Evolutionary conservation across 495 filamentous ascomycete genomes (phyloP).

Genomic region (Penicillium waksmanii): DNA sequence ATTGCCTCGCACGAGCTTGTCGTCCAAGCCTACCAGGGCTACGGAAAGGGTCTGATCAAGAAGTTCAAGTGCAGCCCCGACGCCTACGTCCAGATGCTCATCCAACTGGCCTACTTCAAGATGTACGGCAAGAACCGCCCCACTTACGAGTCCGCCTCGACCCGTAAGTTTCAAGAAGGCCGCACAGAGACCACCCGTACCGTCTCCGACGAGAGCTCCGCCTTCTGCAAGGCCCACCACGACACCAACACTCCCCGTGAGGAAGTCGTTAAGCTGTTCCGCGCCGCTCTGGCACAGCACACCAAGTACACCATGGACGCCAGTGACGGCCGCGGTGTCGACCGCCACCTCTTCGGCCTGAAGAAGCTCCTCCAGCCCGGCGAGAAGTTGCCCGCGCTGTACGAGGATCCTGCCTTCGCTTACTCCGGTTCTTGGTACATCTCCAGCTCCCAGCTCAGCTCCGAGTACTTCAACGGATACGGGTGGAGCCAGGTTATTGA

Average conservation of each 20-base stretch:
- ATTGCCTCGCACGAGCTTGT: slow-evolving; percentile 88
- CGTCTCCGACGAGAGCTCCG: slow-evolving; percentile 89
- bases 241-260: slow-evolving; percentile 63
- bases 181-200: slow-evolving; percentile 95
- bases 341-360: slow-evolving; percentile 94
- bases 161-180: slow-evolving; percentile 91
- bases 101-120: slow-evolving; percentile 98
- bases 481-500: slow-evolving; percentile 99
- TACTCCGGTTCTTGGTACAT: slow-evolving; percentile 92
- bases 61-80: slow-evolving; percentile 99
- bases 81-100: slow-evolving; percentile 97
- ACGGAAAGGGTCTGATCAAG: slow-evolving; percentile 99
- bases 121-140: slow-evolving; percentile 98
- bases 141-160: slow-evolving; percentile 96
- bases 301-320: slow-evolving; percentile 89
- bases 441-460: slow-evolving; percentile 85
- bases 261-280: slow-evolving; percentile 72
- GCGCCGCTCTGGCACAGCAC: slow-evolving; percentile 78
- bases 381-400: slow-evolving; percentile 81
- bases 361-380: slow-evolving; percentile 86
- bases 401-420: slow-evolving; percentile 79
- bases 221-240: slow-evolving; percentile 85
- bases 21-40: slow-evolving; percentile 94
- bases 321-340: slow-evolving; percentile 89
- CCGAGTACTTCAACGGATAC: slow-evolving; percentile 98